Evolutionary conservation across 305 asterid species (phyloP).

Genomic region (Ilex paraguariensis): DNA sequence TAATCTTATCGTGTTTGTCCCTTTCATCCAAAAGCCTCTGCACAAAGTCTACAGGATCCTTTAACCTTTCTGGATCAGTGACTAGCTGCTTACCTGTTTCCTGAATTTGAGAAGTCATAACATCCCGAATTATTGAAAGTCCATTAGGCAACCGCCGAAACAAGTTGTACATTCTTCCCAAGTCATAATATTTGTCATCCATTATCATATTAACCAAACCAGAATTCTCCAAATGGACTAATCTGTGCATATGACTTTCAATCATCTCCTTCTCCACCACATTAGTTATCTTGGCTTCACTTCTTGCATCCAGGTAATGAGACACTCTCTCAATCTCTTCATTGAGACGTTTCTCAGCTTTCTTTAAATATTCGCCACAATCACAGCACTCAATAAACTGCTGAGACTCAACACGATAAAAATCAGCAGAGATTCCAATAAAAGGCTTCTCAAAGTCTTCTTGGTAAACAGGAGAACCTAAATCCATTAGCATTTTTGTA

Average conservation of each 20-base stretch:
- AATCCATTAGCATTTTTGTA: constrained; percentile 44
- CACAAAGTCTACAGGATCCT: constrained; percentile 50
- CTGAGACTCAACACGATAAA: constrained; percentile 47
- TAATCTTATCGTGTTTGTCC: constrained; percentile 38
- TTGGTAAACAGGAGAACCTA: constrained; percentile 41
- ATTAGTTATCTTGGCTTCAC: constrained; percentile 41
- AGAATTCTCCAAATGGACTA: constrained; percentile 48
- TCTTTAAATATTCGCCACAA: constrained; percentile 48
- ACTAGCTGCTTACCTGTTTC: constrained; percentile 47
- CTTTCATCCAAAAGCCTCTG: constrained; percentile 44
- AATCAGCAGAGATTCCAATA: constrained; percentile 43
- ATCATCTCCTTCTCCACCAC: constrained; percentile 51
- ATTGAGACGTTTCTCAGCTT: constrained; percentile 42
- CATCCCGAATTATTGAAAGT: constrained; percentile 34
- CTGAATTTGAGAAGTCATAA: constrained; percentile 43
- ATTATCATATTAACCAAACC: constrained; percentile 44
- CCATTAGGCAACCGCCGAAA: constrained; percentile 43
- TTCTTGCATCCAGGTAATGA: constrained; percentile 39
- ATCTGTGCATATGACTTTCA: constrained; percentile 36
- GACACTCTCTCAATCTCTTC: constrained; percentile 53
- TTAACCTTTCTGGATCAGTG: constrained; percentile 46
- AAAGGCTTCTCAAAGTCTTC: constrained; percentile 47
- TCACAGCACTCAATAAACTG: constrained; percentile 43
- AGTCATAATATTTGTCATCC: constrained; percentile 43
- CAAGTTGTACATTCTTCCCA: constrained; percentile 45